Conservation (phyloP, 139 green algal genomes). For the Tetradesmus lagerheimii region DNA sequence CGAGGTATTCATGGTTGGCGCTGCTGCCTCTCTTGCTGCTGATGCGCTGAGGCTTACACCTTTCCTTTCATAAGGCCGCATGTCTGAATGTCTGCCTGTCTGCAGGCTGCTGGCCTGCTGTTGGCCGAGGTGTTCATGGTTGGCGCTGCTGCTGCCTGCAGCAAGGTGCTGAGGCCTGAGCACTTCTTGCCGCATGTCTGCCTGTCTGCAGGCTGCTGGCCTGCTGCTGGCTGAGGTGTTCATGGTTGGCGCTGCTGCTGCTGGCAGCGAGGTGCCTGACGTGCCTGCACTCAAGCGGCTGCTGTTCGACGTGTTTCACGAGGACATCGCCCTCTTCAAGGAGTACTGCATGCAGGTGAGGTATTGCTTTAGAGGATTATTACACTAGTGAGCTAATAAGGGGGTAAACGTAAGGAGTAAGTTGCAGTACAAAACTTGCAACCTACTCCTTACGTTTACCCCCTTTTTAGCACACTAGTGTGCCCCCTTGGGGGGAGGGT, state of each 20-base stretch:
- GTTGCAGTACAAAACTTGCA: too few relatives aligned
- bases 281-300: slow-evolving; percentile 22
- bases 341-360: slow-evolving; percentile 40
- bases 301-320: slow-evolving; percentile 52
- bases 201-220: slow-evolving; percentile 8
- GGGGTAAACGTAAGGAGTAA: too few relatives aligned
- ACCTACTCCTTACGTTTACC: too few relatives aligned
- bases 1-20: too few relatives aligned
- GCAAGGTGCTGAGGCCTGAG: too few relatives aligned
- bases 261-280: slow-evolving; percentile 26
- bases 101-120: background rate
- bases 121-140: background rate
- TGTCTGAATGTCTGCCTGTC: background rate
- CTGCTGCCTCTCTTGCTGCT: background rate
- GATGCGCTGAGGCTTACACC: background rate
- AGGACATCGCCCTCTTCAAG: slow-evolving; percentile 40
- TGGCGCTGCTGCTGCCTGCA: background rate
- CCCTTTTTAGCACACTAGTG: too few relatives aligned
- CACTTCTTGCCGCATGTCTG: too few relatives aligned
- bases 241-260: slow-evolving; percentile 39
- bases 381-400: too few relatives aligned
- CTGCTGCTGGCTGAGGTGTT: slow-evolving; percentile 45
- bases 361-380: too few relatives aligned
- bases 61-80: background rate
- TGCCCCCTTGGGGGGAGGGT: too few relatives aligned